phyloP scores from a whole-genome alignment of 2,329 filamentous ascomycete genomes.

The Fusarium musae region DNA sequence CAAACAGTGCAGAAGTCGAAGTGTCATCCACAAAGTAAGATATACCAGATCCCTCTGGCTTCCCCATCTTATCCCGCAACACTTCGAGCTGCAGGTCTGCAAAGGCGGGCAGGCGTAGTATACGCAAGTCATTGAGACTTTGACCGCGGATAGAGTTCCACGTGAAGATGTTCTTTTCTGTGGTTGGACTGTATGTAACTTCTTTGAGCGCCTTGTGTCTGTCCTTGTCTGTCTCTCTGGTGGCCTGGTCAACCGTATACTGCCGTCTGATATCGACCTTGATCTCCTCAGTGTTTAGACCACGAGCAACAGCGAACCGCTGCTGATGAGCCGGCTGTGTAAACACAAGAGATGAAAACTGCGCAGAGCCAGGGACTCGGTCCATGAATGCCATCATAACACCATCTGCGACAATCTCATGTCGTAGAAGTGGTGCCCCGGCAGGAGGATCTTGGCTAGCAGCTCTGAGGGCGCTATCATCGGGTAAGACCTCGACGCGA shows the following conservation, averaged over 20 bases:
- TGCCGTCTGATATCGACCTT: not conserved
- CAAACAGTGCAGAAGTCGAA: not conserved
- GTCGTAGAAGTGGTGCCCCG: not conserved
- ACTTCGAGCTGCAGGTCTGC: not conserved
- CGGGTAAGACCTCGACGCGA: not conserved
- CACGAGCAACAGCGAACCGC: not conserved
- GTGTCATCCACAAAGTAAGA: not conserved
- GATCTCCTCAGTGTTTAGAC: not conserved
- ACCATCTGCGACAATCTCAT: not conserved
- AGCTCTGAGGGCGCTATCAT: not conserved
- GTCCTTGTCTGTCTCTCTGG: not conserved
- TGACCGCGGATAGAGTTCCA: not conserved
- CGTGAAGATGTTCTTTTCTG: not conserved
- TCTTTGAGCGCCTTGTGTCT: not conserved
- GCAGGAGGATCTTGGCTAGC: not conserved
- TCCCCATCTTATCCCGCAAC: not conserved
- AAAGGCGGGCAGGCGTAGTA: not conserved
- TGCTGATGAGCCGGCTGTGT: not conserved
- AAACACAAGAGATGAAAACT: not conserved
- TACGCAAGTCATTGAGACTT: not conserved
- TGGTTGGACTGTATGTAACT: not conserved
- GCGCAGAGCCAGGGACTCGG: not conserved
- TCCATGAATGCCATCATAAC: constrained; percentile 5
- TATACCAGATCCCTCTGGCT: too few relatives aligned
- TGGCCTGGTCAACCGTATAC: not conserved